Conservation (phyloP, 805 yeast species). For the Wickerhamiella shivajii region DNA sequence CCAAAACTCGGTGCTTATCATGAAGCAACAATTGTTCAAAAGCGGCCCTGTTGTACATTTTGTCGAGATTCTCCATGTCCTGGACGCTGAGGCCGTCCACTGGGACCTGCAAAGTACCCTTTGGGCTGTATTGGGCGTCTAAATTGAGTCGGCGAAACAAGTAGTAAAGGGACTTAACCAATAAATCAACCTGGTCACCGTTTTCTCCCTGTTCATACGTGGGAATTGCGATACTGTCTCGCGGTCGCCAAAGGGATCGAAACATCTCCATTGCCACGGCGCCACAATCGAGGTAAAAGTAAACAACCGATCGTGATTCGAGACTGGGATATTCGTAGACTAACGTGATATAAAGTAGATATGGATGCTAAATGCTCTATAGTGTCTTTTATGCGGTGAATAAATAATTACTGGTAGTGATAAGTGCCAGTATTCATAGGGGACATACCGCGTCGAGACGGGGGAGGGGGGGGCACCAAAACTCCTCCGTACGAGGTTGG, state of each 20-base stretch:
- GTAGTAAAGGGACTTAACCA: conserved; percentile 43
- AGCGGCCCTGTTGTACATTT: conserved; percentile 34
- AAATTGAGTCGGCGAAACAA: conserved; percentile 33
- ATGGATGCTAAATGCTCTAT: no score
- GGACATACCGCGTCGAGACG: no score
- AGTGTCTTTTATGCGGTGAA: no score
- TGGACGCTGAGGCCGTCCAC: conserved; percentile 16
- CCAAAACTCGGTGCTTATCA: conserved; percentile 50
- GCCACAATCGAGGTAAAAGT: neutral
- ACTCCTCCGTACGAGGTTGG: conserved; percentile 10
- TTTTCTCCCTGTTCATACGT: conserved; percentile 31
- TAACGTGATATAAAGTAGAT: neutral
- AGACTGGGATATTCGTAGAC: neutral
- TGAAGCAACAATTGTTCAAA: conserved; percentile 30
- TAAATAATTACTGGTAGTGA: neutral
- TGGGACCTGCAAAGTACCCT: conserved; percentile 6
- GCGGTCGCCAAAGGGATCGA: conserved; percentile 26
- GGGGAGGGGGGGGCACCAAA: conserved; percentile 8
- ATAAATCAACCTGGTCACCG: conserved; percentile 48
- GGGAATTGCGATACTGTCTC: conserved; percentile 32
- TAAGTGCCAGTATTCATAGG: no score
- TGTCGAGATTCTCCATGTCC: conserved; percentile 34
- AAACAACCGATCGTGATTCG: no score
- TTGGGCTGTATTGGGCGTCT: conserved; percentile 10
- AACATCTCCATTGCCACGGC: conserved; percentile 19